Evolutionary conservation across 139 green algal genomes (phyloP).

Genomic region (Ettlia oleoabundans): DNA sequence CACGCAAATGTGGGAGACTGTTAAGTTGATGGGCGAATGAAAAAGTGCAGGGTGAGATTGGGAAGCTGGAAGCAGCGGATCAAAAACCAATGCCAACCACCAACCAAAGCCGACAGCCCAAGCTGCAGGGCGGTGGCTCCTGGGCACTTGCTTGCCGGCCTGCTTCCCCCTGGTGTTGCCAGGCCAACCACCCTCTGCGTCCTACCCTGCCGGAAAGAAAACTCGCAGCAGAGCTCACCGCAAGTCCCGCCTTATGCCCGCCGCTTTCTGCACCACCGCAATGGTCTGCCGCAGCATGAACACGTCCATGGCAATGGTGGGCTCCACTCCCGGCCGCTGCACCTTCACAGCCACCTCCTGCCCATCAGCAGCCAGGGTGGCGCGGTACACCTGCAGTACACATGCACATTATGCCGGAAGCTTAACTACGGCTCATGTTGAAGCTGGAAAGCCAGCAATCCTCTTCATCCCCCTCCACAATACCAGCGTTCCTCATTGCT

Average conservation of each 20-base stretch:
- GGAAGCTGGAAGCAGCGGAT: no score
- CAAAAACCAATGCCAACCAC: no score
- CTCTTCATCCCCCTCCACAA: background rate
- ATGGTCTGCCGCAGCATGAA: constrained; percentile 35
- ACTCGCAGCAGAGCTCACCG: no score
- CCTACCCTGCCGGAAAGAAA: background rate
- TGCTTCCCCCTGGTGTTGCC: background rate
- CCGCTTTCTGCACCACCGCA: constrained; percentile 37
- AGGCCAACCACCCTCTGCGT: background rate
- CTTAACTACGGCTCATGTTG: constrained; percentile 66
- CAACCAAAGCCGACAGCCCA: no score
- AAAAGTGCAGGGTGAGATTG: background rate
- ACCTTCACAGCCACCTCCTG: constrained; percentile 98
- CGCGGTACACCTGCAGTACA: constrained; percentile 92
- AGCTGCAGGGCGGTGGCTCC: no score
- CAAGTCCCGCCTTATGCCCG: constrained; percentile 38
- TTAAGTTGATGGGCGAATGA: no score
- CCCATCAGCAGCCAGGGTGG: constrained; percentile 71
- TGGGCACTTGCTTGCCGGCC: no score
- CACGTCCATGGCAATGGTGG: constrained; percentile 40
- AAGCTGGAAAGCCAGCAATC: background rate
- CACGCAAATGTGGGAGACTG: no score
- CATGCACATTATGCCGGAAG: constrained; percentile 77
- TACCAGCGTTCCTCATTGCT: background rate
- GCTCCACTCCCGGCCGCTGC: constrained; percentile 48